Evolutionary conservation across 176 grass and related monocot species (phyloP).

Genomic region (Lolium multiflorum): DNA sequence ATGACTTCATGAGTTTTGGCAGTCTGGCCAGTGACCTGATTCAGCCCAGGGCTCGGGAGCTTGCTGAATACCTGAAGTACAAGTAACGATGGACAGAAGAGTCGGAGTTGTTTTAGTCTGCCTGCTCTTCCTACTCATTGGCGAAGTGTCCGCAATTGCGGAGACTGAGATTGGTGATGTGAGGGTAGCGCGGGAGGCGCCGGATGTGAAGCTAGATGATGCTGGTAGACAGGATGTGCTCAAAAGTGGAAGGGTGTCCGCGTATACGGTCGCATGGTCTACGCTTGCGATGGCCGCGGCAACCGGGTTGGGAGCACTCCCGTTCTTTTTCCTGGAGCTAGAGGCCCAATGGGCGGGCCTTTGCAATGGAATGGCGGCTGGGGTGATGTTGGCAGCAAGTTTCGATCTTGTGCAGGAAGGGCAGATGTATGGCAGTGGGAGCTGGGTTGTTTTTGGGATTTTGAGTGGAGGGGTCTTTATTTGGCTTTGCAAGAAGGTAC

Average conservation of each 20-base stretch:
- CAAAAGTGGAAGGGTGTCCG: constrained; percentile 66
- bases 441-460: constrained; percentile 91
- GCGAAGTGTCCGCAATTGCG: constrained; percentile 38
- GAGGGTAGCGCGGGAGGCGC: constrained; percentile 54
- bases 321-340: constrained; percentile 94
- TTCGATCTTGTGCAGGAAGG: constrained; percentile 96
- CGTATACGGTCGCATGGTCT: constrained; percentile 80
- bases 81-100: constrained; percentile 60
- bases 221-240: constrained; percentile 53
- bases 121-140: constrained; percentile 49
- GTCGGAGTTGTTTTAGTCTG: constrained; percentile 37
- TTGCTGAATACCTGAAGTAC: not conserved
- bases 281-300: constrained; percentile 93
- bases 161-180: constrained; percentile 59
- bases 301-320: constrained; percentile 77
- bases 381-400: constrained; percentile 96
- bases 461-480: constrained; percentile 87
- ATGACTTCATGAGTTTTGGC: constrained; percentile 16
- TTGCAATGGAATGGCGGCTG: constrained; percentile 85
- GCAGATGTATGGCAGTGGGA: constrained; percentile 78
- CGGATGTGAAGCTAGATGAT: constrained; percentile 58
- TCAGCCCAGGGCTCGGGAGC: not conserved
- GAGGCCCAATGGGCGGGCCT: constrained; percentile 85
- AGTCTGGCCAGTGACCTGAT: constrained; percentile 11
- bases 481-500: constrained; percentile 98